A percentile compares a stretch with the other conserved stretches of the same genome.
Evolutionary conservation across 805 yeast species (phyloP).

Genomic region (Candida sanyiensis): DNA sequence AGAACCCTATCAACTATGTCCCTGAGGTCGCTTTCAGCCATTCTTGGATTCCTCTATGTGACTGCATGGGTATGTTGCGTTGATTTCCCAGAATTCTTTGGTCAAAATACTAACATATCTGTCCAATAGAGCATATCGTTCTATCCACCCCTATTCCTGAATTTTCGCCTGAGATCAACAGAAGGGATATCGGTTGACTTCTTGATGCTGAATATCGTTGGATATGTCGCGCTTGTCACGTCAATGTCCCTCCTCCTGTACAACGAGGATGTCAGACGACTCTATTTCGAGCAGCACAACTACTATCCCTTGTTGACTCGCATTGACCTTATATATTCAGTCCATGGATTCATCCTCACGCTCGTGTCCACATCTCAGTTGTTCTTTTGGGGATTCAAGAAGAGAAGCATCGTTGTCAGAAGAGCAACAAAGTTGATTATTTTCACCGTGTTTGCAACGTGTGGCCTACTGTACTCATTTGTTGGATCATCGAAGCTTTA

Average conservation of each 20-base stretch:
- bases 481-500: constrained; percentile 12
- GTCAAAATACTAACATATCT: constrained; percentile 4
- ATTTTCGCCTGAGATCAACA: constrained; percentile 35
- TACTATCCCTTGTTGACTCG: constrained; percentile 36
- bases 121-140: constrained; percentile 37
- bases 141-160: constrained; percentile 43
- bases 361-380: constrained; percentile 37
- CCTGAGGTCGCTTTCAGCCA: too few relatives aligned
- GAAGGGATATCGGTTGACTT: constrained; percentile 48
- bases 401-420: constrained; percentile 15
- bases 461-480: constrained; percentile 9
- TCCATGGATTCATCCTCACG: constrained; percentile 42
- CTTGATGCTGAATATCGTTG: constrained; percentile 39
- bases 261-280: constrained; percentile 28
- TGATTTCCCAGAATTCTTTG: neutral
- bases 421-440: constrained; percentile 21
- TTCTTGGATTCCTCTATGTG: constrained; percentile 34
- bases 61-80: constrained; percentile 32
- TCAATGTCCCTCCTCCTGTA: constrained; percentile 41
- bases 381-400: constrained; percentile 24
- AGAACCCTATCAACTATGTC: constrained; percentile 15
- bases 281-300: constrained; percentile 29
- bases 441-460: constrained; percentile 2
- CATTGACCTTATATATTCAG: constrained; percentile 42
- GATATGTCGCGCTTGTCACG: constrained; percentile 38